Conservation (phyloP, 345 rosid genomes). For the Salix arbutifolia region DNA sequence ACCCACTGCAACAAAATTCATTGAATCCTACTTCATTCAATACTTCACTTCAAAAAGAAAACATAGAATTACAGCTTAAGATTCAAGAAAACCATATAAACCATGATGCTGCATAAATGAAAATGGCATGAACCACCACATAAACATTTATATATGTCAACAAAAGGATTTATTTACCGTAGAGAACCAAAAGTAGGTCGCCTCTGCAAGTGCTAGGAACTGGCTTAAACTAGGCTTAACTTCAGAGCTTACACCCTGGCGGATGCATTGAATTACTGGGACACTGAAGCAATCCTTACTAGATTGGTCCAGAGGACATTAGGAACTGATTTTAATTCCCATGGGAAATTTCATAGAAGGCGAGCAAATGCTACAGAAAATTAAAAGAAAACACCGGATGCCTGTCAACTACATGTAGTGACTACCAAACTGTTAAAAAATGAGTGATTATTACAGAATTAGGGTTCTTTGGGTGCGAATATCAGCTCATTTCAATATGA, state of each 20-base stretch:
- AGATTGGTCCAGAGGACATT: neutral
- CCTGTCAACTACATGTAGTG: neutral
- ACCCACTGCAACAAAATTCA: conserved; percentile 77
- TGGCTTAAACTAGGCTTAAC: neutral
- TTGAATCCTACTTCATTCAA: neutral
- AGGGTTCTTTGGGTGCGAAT: too few species aligned
- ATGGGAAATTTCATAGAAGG: neutral
- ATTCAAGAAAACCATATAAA: neutral
- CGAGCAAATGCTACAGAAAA: neutral
- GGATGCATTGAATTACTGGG: neutral
- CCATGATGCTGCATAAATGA: neutral
- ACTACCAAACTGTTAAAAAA: neutral
- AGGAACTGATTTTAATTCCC: neutral
- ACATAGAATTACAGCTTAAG: neutral
- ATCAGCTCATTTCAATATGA: too few species aligned
- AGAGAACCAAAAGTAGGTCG: neutral
- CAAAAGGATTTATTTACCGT: neutral
- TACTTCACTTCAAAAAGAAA: neutral
- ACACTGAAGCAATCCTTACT: neutral
- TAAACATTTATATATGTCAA: neutral
- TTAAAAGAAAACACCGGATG: neutral
- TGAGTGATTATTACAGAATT: neutral
- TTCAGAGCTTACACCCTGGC: neutral
- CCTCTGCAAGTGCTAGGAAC: neutral
- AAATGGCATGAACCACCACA: neutral